Evolutionary conservation across 306 rosid species (phyloP), one percentile per base, ranked within the genome.

Genomic region (Vigna unguiculata): DNA sequence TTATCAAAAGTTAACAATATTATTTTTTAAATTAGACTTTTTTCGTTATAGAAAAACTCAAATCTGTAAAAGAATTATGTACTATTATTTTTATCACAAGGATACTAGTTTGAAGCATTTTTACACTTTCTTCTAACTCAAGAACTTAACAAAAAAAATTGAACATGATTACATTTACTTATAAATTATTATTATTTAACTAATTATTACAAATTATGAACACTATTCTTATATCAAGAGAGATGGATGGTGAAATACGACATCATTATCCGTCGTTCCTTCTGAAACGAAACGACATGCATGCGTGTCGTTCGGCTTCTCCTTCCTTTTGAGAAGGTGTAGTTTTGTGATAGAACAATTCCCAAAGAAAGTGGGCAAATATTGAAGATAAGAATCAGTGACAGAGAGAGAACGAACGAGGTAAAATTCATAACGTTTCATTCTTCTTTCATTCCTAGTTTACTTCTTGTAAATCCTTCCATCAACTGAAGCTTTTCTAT

Each of bases 321-420:
- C 65, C n/a, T 28, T 57, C 14, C 20, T 58, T 58, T 16, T n/a
- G 22, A 60, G 45, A 60, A 28, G 32, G 32, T 20, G 15, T 53
- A 10, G 54, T 49, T 5, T 49, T 28, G 14, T 10, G 3, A 16
- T 12, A 8, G 68, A 61, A 32, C 43, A 34, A 34, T 9, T 61
- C 47, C 25, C 15, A 16, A 8, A 16, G 22, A 7, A 8, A 32
- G n/a, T 60, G 22, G 14, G 45, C 21, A 32, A 32, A 60, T 34
- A 9, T 17, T n/a, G 25, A 62, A 62, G 69, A 62, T 62, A 62
- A 62, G 69, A 46, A 62, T 62, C 43, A 60, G 67, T 60, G 43
- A n/a, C 7, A 32, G 45, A 60, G 66, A 30, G 12, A 60, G 7
- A 30, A 30, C 19, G 45, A 60, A 30, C 66, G 1, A 60, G 67